These are phyloP conservation scores for Rhizopus microsporus DNA, from an alignment of 371 early-diverging fungal genomes.

Conservation along the genomic window DNA sequence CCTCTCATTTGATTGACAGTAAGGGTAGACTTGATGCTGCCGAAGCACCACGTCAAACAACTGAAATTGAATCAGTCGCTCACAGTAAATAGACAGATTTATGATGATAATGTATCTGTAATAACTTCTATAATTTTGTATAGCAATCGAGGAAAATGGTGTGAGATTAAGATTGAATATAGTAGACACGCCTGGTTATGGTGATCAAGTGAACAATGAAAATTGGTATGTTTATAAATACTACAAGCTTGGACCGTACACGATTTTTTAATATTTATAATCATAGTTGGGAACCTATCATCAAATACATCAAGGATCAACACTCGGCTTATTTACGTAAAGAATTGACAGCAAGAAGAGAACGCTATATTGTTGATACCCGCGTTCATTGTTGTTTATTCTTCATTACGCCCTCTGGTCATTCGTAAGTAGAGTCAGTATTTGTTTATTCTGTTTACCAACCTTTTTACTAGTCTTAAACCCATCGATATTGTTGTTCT, in stretches of 20 bases:
- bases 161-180: slow-evolving; percentile 82
- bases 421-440: slow-evolving; percentile 52
- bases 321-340: slow-evolving; percentile 87
- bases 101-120: not conserved
- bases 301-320: slow-evolving; percentile 92
- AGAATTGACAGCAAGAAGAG: slow-evolving; percentile 83
- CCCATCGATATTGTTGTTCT: slow-evolving; percentile 80
- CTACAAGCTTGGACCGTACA: not conserved
- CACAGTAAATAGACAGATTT: slow-evolving; percentile 55
- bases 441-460: slow-evolving; percentile 4
- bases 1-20: slow-evolving; percentile 81
- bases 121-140: not conserved
- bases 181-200: slow-evolving; percentile 81
- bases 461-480: slow-evolving; percentile 58
- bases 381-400: slow-evolving; percentile 81
- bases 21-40: slow-evolving; percentile 74
- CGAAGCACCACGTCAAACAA: slow-evolving; percentile 78
- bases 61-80: slow-evolving; percentile 80
- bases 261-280: not conserved
- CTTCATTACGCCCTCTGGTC: slow-evolving; percentile 76
- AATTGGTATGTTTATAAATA: slow-evolving; percentile 59
- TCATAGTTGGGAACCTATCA: slow-evolving; percentile 82
- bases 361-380: slow-evolving; percentile 82
- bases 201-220: slow-evolving; percentile 86
- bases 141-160: slow-evolving; percentile 83